Conservation (phyloP, 2,329 filamentous ascomycete genomes). For the Aspergillus sp. region DNA sequence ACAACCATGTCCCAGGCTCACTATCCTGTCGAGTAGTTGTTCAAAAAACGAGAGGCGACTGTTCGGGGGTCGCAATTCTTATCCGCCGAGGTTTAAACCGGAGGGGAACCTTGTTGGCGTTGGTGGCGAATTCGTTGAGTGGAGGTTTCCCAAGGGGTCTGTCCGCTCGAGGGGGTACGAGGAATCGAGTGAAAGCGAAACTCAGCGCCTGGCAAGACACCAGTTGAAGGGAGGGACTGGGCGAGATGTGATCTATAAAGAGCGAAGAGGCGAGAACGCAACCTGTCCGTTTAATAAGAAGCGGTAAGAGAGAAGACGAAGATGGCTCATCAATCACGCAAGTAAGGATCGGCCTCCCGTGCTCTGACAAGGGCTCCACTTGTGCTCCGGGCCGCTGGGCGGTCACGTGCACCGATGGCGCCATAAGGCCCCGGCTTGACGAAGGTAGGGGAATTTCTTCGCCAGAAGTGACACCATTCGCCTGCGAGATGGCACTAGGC, state of each 20-base stretch:
- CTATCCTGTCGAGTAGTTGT: background rate
- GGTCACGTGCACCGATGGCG: slow-evolving; percentile 24
- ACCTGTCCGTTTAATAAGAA: background rate
- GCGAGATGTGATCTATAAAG: background rate
- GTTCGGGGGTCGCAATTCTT: background rate
- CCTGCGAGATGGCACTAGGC: slow-evolving; percentile 9
- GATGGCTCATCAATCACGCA: slow-evolving; percentile 20
- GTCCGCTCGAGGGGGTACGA: background rate
- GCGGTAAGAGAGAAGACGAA: background rate
- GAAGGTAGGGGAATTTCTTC: slow-evolving; percentile 9
- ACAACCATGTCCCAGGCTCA: background rate
- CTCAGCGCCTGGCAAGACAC: background rate
- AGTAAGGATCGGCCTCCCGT: slow-evolving; percentile 16
- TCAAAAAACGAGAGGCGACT: background rate
- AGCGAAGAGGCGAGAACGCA: background rate
- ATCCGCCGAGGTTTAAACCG: background rate
- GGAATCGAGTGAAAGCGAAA: background rate
- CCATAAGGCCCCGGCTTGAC: slow-evolving; percentile 15
- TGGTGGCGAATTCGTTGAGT: slow-evolving; percentile 1
- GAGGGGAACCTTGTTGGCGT: background rate
- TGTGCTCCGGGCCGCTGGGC: slow-evolving; percentile 1
- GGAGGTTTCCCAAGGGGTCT: background rate
- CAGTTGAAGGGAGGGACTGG: background rate
- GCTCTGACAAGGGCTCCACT: slow-evolving; percentile 4
- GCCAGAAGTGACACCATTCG: slow-evolving; percentile 14